phyloP scores from a whole-genome alignment of 139 green algal species.

The Volvox africanus region DNA sequence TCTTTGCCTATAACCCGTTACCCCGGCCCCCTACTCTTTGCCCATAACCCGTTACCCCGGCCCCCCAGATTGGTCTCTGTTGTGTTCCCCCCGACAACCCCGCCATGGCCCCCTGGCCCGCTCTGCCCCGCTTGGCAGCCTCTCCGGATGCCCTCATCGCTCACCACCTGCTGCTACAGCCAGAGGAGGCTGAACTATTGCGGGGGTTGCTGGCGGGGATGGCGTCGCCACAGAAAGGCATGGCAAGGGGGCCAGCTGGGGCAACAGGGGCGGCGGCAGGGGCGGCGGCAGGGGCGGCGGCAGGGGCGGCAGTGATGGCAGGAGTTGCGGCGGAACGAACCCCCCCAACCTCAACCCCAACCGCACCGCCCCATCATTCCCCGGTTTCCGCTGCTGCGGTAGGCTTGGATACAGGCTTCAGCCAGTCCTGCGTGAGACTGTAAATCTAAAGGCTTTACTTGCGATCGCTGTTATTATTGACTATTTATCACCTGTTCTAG shows the following conservation, averaged over 20 bases:
- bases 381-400: background rate
- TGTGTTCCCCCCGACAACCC: conserved; percentile 49
- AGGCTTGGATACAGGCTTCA: background rate
- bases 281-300: background rate
- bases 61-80: conserved; percentile 67
- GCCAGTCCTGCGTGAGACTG: too few species aligned
- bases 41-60: background rate
- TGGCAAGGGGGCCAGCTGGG: background rate
- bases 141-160: conserved; percentile 74
- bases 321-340: background rate
- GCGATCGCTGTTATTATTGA: too few species aligned
- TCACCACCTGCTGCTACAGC: conserved; percentile 11
- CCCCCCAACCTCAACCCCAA: too few species aligned
- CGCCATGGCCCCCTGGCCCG: background rate
- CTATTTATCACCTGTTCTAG: too few species aligned
- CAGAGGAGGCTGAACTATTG: background rate
- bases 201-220: background rate
- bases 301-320: background rate
- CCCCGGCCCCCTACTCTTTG: background rate
- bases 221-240: background rate
- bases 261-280: background rate
- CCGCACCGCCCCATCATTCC: too few species aligned
- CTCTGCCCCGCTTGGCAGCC: conserved; percentile 73
- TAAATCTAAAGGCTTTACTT: too few species aligned
- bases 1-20: background rate